phyloP scores from a whole-genome alignment of 805 yeast genomes.

The Starmera pachycereana region DNA sequence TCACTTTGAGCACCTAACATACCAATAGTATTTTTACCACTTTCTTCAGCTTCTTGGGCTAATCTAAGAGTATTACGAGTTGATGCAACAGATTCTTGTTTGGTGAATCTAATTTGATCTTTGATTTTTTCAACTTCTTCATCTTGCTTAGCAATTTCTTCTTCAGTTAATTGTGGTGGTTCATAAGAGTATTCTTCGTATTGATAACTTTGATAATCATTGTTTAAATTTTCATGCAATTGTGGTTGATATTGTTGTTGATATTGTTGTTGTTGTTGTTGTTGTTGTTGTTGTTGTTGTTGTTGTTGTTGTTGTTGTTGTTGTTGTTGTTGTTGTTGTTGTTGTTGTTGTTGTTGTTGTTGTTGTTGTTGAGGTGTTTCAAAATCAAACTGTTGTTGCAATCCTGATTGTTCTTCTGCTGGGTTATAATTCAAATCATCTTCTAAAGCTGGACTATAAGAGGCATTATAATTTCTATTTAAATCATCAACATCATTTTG shows the following conservation, averaged over 20 bases:
- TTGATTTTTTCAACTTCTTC: slow-evolving; percentile 84
- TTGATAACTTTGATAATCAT: slow-evolving; percentile 62
- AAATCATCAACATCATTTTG: slow-evolving; percentile 17
- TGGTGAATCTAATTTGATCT: slow-evolving; percentile 71
- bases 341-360: slow-evolving; percentile 12
- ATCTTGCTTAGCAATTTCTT: slow-evolving; percentile 35
- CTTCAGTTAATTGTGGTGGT: slow-evolving; percentile 10
- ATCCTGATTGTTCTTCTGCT: slow-evolving; percentile 2
- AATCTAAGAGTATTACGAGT: slow-evolving; percentile 73
- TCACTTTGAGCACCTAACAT: slow-evolving; percentile 93
- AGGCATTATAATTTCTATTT: background rate
- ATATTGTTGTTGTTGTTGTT: slow-evolving; percentile 12
- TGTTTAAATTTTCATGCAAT: slow-evolving; percentile 49
- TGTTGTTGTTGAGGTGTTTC: slow-evolving; percentile 10
- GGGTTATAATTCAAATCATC: slow-evolving; percentile 1
- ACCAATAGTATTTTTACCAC: slow-evolving; percentile 78
- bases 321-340: slow-evolving; percentile 16
- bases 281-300: slow-evolving; percentile 12
- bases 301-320: slow-evolving; percentile 13
- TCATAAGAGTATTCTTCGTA: slow-evolving; percentile 21
- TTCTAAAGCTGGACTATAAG: slow-evolving; percentile 15
- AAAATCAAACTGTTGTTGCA: slow-evolving; percentile 5
- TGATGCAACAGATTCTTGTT: slow-evolving; percentile 78
- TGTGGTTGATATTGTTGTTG: slow-evolving; percentile 17
- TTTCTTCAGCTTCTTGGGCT: slow-evolving; percentile 62